Evolutionary conservation across 164 flowering plant species (phyloP), one percentile per base, ranked within the genome.

Genomic region (Vitis rotundifolia): DNA sequence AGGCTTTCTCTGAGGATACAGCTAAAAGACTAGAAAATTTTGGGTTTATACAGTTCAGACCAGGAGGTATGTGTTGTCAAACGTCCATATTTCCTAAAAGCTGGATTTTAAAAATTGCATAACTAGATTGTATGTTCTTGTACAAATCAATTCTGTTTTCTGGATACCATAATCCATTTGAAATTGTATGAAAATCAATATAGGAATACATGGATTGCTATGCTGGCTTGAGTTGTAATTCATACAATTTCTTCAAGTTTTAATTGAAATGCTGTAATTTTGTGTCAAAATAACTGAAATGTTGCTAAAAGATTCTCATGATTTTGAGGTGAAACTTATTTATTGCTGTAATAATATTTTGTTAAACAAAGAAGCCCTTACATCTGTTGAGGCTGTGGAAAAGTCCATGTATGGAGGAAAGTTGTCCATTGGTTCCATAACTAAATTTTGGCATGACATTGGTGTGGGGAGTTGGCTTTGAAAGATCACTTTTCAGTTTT

Each of bases 1-100:
- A 93, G 85, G 99, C 98, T 68, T 96, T 96, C 80, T 96, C 99
- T 66, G 97, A 91, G 79, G 99, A 93, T 75, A 96, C 99, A 47
- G 94, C 99, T 28, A 96, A 96, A 81, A 83, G 99, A 73, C 89
- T 96, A 51, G 97, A 93, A 80, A 96, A 96, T 79, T 96, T 85
- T 79, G 99, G 99, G 56, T 96, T 96, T 79, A 93, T 96, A 81
- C 98, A 96, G 73, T 82, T 86, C 71, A 87, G 99, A 75, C 95
- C 93, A 51, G 99, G 99, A 87, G 99, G 99, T 96, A 91, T 59
- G 73, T 49, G 11, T 8, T 47, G 49, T 57, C 18, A 54, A 15
- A 63, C 2, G 26, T 22, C 1, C 2, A 22, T 22, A 22, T 22
- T 22, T 22, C 26, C 26, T 22, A 22, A 22, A 22, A 22, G 26